Evolutionary conservation across 2,329 filamentous ascomycete species (phyloP).

Genomic region (Didymella exigua): DNA sequence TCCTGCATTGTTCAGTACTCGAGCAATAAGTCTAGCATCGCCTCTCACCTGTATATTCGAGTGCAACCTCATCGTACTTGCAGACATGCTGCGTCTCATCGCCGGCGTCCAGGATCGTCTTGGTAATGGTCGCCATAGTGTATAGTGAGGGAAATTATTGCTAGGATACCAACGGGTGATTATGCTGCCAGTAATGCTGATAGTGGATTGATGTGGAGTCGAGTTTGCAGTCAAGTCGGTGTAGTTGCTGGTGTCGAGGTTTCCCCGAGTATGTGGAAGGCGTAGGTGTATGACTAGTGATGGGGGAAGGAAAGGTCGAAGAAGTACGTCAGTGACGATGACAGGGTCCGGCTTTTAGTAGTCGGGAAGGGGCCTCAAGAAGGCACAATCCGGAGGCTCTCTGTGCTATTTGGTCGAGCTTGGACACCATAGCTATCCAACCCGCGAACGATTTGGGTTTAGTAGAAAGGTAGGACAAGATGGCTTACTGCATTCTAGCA

Average conservation of each 20-base stretch:
- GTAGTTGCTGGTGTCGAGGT: background rate
- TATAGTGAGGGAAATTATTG: conserved; percentile 9
- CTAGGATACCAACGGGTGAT: background rate
- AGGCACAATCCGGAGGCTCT: conserved; percentile 32
- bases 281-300: background rate
- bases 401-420: conserved; percentile 33
- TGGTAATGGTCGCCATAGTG: conserved; percentile 66
- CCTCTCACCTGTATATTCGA: conserved; percentile 76
- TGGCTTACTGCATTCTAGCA: conserved; percentile 35
- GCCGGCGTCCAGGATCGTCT: conserved; percentile 67
- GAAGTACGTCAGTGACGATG: conserved; percentile 15
- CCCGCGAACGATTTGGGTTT: conserved; percentile 26
- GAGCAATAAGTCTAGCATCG: background rate
- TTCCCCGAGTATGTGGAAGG: background rate
- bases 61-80: conserved; percentile 74
- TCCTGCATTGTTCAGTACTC: conserved; percentile 49
- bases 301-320: conserved; percentile 5
- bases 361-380: conserved; percentile 10
- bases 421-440: conserved; percentile 26
- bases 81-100: conserved; percentile 64
- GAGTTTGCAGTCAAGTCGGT: background rate
- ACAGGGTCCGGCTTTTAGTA: conserved; percentile 30
- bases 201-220: background rate
- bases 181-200: background rate
- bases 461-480: conserved; percentile 35